Conservation (phyloP, 805 yeast species). For the Blastobotrys muscicola region DNA sequence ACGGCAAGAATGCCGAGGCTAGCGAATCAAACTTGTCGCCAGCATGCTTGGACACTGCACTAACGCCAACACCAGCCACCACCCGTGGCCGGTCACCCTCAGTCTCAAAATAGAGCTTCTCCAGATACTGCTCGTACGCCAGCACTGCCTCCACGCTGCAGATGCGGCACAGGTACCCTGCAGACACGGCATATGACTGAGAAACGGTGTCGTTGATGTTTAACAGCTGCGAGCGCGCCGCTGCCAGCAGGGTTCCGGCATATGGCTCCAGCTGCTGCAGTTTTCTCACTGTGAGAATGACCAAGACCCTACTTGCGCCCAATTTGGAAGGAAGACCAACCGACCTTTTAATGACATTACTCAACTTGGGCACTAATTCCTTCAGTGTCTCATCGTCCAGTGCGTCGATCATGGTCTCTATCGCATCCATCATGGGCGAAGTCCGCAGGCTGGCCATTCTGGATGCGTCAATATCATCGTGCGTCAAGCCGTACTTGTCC, state of each 20-base stretch:
- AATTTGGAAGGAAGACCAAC: conserved; percentile 90
- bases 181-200: conserved; percentile 65
- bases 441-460: conserved; percentile 62
- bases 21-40: conserved; percentile 56
- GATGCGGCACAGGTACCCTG: conserved; percentile 67
- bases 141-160: conserved; percentile 44
- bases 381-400: conserved; percentile 44
- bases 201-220: conserved; percentile 69
- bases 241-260: conserved; percentile 54
- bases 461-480: conserved; percentile 65
- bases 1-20: conserved; percentile 60
- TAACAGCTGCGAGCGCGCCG: conserved; percentile 47
- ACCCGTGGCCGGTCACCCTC: conserved; percentile 37
- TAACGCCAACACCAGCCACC: conserved; percentile 52
- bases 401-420: conserved; percentile 58
- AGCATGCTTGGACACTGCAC: conserved; percentile 58
- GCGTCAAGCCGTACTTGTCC: conserved; percentile 67
- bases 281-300: conserved; percentile 52
- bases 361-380: conserved; percentile 41
- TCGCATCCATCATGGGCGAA: conserved; percentile 84
- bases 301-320: conserved; percentile 68
- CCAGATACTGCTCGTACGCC: conserved; percentile 43
- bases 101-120: conserved; percentile 49
- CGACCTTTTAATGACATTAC: conserved; percentile 50
- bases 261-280: conserved; percentile 36